phyloP scores from a whole-genome alignment of 2,329 filamentous ascomycete genomes.

The Cladosporium sphaerospermum region DNA sequence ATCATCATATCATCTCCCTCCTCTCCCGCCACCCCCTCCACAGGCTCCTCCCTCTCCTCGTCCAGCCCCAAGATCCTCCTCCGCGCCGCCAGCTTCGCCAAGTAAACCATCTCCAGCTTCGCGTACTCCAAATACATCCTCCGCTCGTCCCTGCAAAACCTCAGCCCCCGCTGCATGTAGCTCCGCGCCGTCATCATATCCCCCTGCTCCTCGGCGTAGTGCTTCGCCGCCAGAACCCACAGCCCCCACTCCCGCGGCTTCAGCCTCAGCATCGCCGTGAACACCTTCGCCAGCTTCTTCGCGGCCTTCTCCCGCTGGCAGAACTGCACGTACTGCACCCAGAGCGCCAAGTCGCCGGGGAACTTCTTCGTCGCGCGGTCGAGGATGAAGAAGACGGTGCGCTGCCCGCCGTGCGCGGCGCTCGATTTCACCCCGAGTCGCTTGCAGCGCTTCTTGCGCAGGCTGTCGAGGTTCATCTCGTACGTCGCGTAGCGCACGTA shows the following conservation, averaged over 20 bases:
- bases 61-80: slow-evolving; percentile 62
- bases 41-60: slow-evolving; percentile 32
- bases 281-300: slow-evolving; percentile 54
- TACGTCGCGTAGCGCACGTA: slow-evolving; percentile 77
- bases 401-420: slow-evolving; percentile 62
- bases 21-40: slow-evolving; percentile 32
- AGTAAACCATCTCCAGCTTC: slow-evolving; percentile 85
- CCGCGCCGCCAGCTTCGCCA: slow-evolving; percentile 71
- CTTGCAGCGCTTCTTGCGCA: slow-evolving; percentile 76
- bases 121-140: slow-evolving; percentile 85
- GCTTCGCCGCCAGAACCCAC: slow-evolving; percentile 78
- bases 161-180: slow-evolving; percentile 81
- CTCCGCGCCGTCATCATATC: slow-evolving; percentile 82
- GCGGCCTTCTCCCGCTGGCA: slow-evolving; percentile 60
- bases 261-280: slow-evolving; percentile 68
- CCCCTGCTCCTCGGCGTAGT: slow-evolving; percentile 68
- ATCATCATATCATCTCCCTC: slow-evolving; percentile 52
- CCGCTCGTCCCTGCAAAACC: slow-evolving; percentile 75
- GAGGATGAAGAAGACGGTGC: slow-evolving; percentile 81
- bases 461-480: slow-evolving; percentile 61
- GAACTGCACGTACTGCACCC: slow-evolving; percentile 86
- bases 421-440: slow-evolving; percentile 67
- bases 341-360: slow-evolving; percentile 71
- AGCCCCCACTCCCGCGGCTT: slow-evolving; percentile 77
- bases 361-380: slow-evolving; percentile 82